Conservation (phyloP, 108 stramenopile species). For the Cyclotella sp. region DNA sequence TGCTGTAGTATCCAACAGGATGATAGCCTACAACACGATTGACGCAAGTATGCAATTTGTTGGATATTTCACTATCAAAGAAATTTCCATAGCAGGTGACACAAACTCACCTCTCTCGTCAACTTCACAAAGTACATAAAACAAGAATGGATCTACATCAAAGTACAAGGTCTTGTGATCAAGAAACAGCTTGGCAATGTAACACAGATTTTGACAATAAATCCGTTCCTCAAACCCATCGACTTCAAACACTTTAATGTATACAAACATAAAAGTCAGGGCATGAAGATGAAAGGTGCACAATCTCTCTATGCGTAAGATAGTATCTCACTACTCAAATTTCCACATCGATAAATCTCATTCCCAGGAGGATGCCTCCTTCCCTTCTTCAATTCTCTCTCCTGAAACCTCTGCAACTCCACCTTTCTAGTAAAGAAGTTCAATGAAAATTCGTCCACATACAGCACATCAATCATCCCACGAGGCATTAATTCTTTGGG, state of each 20-base stretch:
- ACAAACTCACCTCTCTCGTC: conserved; percentile 70
- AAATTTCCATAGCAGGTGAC: not conserved
- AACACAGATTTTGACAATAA: conserved; percentile 99
- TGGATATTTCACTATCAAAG: not conserved
- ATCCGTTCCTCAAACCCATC: conserved; percentile 83
- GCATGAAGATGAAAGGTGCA: conserved; percentile 2
- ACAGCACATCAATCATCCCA: conserved; percentile 89
- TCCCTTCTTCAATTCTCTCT: conserved; percentile 53
- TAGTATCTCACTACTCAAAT: conserved; percentile 60
- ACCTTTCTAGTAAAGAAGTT: conserved; percentile 90
- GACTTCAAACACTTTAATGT: conserved; percentile 61
- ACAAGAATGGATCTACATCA: conserved; percentile 99
- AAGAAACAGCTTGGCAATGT: conserved; percentile 98
- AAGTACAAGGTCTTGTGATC: conserved; percentile 99
- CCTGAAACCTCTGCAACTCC: conserved; percentile 91
- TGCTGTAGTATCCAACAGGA: conserved; percentile 97
- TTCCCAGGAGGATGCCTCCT: conserved; percentile 89
- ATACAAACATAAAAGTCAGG: not conserved
- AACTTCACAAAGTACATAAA: conserved; percentile 95
- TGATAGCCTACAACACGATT: conserved; percentile 68
- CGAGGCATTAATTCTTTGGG: conserved; percentile 91
- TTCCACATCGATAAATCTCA: conserved; percentile 82
- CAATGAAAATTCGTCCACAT: conserved; percentile 97
- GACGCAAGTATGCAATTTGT: not conserved
- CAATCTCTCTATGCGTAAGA: not conserved